Percentiles rank a stretch among this genome's conserved stretches.
Conservation (phyloP, 2,329 filamentous ascomycete species). For the Hypoxylon sp. region DNA sequence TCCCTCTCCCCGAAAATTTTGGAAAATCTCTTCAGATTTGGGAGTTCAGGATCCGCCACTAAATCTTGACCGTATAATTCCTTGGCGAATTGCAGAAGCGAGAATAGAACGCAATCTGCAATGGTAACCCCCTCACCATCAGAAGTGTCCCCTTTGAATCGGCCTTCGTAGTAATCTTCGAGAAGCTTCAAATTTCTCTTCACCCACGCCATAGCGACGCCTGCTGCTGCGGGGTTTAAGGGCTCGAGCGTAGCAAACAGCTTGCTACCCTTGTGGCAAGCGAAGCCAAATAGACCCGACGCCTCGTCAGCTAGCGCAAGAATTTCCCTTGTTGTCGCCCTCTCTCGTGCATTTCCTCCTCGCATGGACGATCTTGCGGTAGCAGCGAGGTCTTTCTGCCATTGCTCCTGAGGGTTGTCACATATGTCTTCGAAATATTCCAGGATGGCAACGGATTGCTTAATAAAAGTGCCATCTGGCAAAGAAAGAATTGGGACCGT, state of each 20-base stretch:
- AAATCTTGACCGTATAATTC: conserved; percentile 17
- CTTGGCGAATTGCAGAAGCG: conserved; percentile 24
- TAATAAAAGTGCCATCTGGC: conserved; percentile 44
- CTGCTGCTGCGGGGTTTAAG: neutral
- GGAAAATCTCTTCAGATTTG: conserved; percentile 25
- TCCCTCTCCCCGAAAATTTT: conserved; percentile 15
- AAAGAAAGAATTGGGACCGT: conserved; percentile 42
- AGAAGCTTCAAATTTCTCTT: conserved; percentile 17
- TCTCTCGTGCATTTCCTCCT: neutral
- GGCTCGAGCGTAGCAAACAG: conserved; percentile 3
- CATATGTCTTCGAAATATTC: conserved; percentile 49
- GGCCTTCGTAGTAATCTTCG: conserved; percentile 22
- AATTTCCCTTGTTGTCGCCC: conserved; percentile 15
- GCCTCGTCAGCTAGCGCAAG: conserved; percentile 15
- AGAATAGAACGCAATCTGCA: conserved; percentile 22
- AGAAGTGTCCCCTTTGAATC: conserved; percentile 1
- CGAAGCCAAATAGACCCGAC: conserved; percentile 11
- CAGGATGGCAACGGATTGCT: conserved; percentile 47
- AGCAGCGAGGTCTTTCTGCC: conserved; percentile 34
- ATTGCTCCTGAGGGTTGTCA: conserved; percentile 39
- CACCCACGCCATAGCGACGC: neutral
- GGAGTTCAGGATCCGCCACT: conserved; percentile 11
- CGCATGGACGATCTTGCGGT: conserved; percentile 18
- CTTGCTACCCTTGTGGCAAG: conserved; percentile 23
- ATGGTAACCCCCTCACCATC: conserved; percentile 4